These are phyloP conservation scores for Camelina neglecta DNA, from an alignment of 345 rosid genomes.

Conservation along the genomic window DNA sequence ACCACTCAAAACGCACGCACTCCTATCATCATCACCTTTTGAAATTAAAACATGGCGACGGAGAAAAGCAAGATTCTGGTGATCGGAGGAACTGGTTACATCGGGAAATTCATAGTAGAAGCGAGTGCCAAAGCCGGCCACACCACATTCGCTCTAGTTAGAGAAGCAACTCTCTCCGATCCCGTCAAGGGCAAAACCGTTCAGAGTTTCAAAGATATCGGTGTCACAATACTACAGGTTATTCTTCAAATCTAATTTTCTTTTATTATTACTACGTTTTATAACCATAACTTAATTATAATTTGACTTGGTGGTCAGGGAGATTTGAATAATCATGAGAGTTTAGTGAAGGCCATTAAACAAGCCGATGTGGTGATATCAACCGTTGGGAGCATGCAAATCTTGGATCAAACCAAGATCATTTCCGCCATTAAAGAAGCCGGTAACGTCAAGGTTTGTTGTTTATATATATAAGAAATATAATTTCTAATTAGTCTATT, in stretches of 20 bases:
- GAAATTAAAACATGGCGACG: slow-evolving; percentile 35
- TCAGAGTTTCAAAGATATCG: slow-evolving; percentile 57
- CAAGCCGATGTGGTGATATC: slow-evolving; percentile 86
- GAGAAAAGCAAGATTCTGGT: slow-evolving; percentile 70
- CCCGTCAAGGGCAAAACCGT: slow-evolving; percentile 57
- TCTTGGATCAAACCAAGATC: slow-evolving; percentile 77
- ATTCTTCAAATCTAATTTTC: slow-evolving; percentile 30
- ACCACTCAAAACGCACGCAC: not conserved
- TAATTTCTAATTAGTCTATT: not conserved
- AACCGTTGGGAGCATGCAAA: slow-evolving; percentile 53
- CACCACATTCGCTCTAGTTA: slow-evolving; percentile 65
- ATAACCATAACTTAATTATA: not conserved
- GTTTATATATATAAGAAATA: not conserved
- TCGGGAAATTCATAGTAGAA: slow-evolving; percentile 73
- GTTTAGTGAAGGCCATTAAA: slow-evolving; percentile 73
- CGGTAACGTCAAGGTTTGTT: slow-evolving; percentile 80
- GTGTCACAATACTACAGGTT: slow-evolving; percentile 62
- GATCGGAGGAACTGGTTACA: slow-evolving; percentile 80
- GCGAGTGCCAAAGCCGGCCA: slow-evolving; percentile 66
- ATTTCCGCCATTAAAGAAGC: slow-evolving; percentile 85
- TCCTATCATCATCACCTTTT: not conserved
- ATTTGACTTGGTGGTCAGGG: slow-evolving; percentile 29
- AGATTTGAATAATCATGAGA: slow-evolving; percentile 62
- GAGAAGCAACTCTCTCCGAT: slow-evolving; percentile 60
- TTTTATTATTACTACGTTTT: not conserved